Conservation (phyloP, 768 basidiomycete species). For the Leccinum uliginosum region DNA sequence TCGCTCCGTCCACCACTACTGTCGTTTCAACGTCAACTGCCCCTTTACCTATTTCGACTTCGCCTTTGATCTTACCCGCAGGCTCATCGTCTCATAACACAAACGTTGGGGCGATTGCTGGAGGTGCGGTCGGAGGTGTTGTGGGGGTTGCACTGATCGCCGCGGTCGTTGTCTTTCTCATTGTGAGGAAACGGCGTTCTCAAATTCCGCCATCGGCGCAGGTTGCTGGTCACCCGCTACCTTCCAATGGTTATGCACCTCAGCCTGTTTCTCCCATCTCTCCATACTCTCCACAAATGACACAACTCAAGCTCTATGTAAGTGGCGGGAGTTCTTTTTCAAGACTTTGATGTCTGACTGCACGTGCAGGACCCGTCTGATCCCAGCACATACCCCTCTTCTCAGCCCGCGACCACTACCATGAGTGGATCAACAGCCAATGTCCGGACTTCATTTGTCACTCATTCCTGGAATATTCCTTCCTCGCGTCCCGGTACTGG, state of each 20-base stretch:
- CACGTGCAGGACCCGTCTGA: slow-evolving; percentile 32
- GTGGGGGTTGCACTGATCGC: slow-evolving; percentile 41
- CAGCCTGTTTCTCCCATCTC: slow-evolving; percentile 10
- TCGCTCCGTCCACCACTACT: slow-evolving; percentile 25
- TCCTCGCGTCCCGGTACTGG: slow-evolving; percentile 6
- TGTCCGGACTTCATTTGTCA: slow-evolving; percentile 1
- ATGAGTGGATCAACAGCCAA: slow-evolving; percentile 6
- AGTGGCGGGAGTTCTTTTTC: slow-evolving; percentile 5
- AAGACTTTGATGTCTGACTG: background rate
- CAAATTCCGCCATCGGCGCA: slow-evolving; percentile 17
- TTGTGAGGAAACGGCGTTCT: slow-evolving; percentile 27
- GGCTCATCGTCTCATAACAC: slow-evolving; percentile 3
- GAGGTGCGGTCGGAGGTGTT: slow-evolving; percentile 65
- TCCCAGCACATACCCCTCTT: slow-evolving; percentile 33
- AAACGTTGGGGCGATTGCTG: slow-evolving; percentile 54
- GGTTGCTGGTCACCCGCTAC: background rate
- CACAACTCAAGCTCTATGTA: slow-evolving; percentile 29
- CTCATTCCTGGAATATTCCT: slow-evolving; percentile 7
- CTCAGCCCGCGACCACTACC: slow-evolving; percentile 19
- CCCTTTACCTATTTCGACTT: slow-evolving; percentile 17
- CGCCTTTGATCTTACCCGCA: slow-evolving; percentile 1
- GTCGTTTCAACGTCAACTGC: slow-evolving; percentile 6
- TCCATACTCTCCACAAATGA: slow-evolving; percentile 9
- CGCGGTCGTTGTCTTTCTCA: slow-evolving; percentile 38
- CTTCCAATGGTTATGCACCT: slow-evolving; percentile 5